These are phyloP conservation scores for Xylariales sp. DNA, from an alignment of 2,329 filamentous ascomycete species.

Conservation along the genomic window DNA sequence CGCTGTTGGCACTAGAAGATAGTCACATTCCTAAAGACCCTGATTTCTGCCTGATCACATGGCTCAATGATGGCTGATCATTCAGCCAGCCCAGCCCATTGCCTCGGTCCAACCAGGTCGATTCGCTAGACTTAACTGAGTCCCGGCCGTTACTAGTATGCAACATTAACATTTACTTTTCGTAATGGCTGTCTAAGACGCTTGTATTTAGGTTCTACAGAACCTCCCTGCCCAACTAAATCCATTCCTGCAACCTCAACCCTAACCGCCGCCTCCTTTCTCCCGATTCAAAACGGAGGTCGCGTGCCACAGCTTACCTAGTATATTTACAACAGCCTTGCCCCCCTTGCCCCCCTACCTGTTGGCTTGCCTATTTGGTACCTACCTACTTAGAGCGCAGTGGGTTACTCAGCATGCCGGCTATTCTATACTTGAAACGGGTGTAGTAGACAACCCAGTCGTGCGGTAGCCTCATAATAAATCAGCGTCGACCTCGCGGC, in stretches of 20 bases:
- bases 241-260: not conserved
- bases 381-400: too few relatives aligned
- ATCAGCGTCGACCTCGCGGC: too few relatives aligned
- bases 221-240: conserved; percentile 7
- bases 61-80: not conserved
- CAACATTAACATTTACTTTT: too few relatives aligned
- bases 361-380: too few relatives aligned
- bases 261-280: too few relatives aligned
- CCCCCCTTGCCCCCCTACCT: not conserved
- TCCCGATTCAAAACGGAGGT: not conserved
- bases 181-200: too few relatives aligned
- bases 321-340: not conserved
- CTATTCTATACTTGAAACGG: too few relatives aligned
- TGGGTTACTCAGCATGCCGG: too few relatives aligned
- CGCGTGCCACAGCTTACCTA: not conserved
- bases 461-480: too few relatives aligned
- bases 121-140: not conserved
- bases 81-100: conserved; percentile 8
- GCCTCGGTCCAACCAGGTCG: conserved; percentile 12
- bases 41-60: not conserved
- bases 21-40: not conserved
- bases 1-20: not conserved
- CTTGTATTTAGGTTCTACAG: too few relatives aligned
- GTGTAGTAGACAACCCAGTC: too few relatives aligned
- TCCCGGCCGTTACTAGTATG: not conserved